These are phyloP conservation scores for Monilinia vaccinii-corymbosi DNA, from an alignment of 2,329 filamentous ascomycete species.

Conservation along the genomic window DNA sequence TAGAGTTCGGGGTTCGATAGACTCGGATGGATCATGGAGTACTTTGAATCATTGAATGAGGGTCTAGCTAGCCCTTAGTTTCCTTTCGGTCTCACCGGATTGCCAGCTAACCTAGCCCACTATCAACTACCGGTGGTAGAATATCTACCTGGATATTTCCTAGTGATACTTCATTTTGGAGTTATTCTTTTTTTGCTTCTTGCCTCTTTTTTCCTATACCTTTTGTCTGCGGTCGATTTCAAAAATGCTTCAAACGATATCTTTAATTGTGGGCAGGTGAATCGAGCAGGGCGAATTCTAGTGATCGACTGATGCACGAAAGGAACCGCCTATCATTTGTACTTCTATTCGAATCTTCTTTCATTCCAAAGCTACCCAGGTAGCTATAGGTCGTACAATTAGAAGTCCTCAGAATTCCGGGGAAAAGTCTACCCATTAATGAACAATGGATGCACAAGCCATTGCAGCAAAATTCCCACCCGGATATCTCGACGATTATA, in stretches of 20 bases:
- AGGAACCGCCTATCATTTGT: not conserved
- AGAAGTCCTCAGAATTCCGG: not conserved
- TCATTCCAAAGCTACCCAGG: not conserved
- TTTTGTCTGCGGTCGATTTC: not conserved
- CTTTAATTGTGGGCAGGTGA: not conserved
- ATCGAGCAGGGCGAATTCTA: not conserved
- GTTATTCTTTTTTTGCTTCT: not conserved
- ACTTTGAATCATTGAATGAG: not conserved
- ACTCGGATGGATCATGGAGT: not conserved
- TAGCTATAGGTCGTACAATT: not conserved
- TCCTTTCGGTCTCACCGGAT: not conserved
- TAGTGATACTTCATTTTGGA: not conserved
- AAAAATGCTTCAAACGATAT: not conserved
- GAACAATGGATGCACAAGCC: slow-evolving; percentile 3
- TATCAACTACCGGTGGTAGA: not conserved
- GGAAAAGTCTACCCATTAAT: not conserved
- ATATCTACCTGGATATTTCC: not conserved
- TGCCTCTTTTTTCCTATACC: not conserved
- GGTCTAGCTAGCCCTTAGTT: not conserved
- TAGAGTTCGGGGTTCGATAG: not conserved
- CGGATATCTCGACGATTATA: slow-evolving; percentile 3
- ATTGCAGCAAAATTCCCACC: not conserved
- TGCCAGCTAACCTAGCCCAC: not conserved
- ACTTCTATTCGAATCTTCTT: not conserved
- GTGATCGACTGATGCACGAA: not conserved